Evolutionary conservation across 257 asterid species (phyloP), one percentile per base, ranked within the genome.

Genomic region (Catharanthus roseus): DNA sequence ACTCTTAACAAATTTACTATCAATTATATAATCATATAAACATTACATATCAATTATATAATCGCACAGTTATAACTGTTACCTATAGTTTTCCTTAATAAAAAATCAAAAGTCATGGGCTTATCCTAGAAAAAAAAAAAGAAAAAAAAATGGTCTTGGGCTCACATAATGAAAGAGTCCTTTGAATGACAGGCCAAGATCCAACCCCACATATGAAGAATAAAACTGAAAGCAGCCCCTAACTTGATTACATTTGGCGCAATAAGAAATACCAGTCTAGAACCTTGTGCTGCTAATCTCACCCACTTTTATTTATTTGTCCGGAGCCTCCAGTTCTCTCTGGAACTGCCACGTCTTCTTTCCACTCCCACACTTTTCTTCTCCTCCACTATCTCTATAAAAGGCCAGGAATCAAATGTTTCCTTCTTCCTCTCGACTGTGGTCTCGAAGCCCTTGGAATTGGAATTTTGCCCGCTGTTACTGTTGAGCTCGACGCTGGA

Each of bases 341-440:
- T 62, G 44, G 63, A 72, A 69, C 50, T 28, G 83, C 78, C 86
- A 77, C 88, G 83, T 82, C 7, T 3, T 28, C 72, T 21, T n/a
- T 55, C 65, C 45, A 18, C 29, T 33, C 15, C n/a, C 7, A 26
- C 28, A 26, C 36, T 5, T 24, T 74, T 60, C 38, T 18, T 3
- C 12, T 24, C 51, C 8, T 3, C 15, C 34, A 18, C n/a, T 24
- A 23, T 61, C 19, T 11, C 7, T 41, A 2, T 3, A 23, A 51
- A 45, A 13, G 10, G 15, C 65, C 66, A 4, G 26, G 34, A 33
- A 13, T 47, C 38, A 3, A 6, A 13, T 5, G 24, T 8, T 29
- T 63, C 28, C 64, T n/a, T n/a, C 15, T 72, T 36, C 44, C 50
- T 29, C 57, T 33, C 28, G 5, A 38, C 8, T 47, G 18, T 23